A percentile compares a stretch with the other conserved stretches of the same genome.
These are phyloP conservation scores for Entomortierella beljakovae DNA, from an alignment of 192 early-diverging fungal genomes.

Conservation along the genomic window DNA sequence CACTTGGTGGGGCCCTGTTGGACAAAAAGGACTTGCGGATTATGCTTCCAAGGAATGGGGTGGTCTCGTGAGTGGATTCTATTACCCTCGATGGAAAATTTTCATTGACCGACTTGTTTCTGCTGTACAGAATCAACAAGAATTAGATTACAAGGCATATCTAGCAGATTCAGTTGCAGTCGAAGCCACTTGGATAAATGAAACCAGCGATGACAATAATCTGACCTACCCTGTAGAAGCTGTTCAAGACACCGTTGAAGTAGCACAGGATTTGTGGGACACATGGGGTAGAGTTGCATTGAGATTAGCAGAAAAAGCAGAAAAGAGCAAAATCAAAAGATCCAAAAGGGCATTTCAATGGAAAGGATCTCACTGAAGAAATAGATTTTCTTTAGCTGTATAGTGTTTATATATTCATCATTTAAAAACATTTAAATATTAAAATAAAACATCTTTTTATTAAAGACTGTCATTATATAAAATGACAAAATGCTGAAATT, in stretches of 20 bases:
- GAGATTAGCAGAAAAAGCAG: slow-evolving; percentile 10
- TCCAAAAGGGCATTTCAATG: no score
- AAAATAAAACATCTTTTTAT: no score
- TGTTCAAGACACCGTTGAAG: slow-evolving; percentile 20
- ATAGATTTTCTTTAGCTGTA: neutral
- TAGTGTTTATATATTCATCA: no score
- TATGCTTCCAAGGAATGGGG: slow-evolving; percentile 48
- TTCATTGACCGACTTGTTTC: slow-evolving; percentile 22
- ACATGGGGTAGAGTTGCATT: slow-evolving; percentile 20
- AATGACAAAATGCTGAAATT: no score
- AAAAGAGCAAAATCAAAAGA: neutral
- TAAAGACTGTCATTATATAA: no score
- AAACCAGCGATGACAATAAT: neutral
- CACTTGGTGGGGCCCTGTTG: slow-evolving; percentile 46
- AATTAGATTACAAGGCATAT: slow-evolving; percentile 21
- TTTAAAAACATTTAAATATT: no score
- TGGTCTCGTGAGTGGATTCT: slow-evolving; percentile 31
- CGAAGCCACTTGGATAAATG: slow-evolving; percentile 18
- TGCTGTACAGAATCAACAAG: slow-evolving; percentile 2
- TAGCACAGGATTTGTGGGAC: slow-evolving; percentile 38
- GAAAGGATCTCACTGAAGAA: no score
- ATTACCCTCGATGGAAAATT: slow-evolving; percentile 35
- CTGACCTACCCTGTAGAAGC: slow-evolving; percentile 21
- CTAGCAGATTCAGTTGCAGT: slow-evolving; percentile 8
- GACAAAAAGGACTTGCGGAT: slow-evolving; percentile 15